These are phyloP conservation scores for Mortierella sp. DNA, from an alignment of 371 early-diverging fungal species.

Conservation along the genomic window DNA sequence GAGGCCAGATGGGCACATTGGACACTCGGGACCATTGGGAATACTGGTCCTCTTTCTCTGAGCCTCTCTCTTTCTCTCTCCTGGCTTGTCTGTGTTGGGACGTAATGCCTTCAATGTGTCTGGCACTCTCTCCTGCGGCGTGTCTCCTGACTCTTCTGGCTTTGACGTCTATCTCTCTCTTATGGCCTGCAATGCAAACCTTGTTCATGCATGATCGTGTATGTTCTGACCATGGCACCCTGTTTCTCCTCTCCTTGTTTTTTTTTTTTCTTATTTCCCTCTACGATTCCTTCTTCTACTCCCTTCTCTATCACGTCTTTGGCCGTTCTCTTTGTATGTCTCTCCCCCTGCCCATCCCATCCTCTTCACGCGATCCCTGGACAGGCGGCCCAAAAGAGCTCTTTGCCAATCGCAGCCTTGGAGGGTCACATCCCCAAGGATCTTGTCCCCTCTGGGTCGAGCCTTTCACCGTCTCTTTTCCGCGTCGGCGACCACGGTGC, in stretches of 20 bases:
- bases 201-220: not conserved
- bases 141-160: not conserved
- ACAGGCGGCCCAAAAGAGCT: constrained; percentile 62
- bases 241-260: not conserved
- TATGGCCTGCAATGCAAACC: not conserved
- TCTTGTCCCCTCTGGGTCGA: constrained; percentile 75
- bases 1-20: not conserved
- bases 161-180: not conserved
- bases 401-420: constrained; percentile 51
- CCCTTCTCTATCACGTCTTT: constrained; percentile 3
- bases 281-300: constrained; percentile 1
- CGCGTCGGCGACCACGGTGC: constrained; percentile 79
- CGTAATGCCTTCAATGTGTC: not conserved
- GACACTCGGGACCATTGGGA: not conserved
- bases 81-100: not conserved
- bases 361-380: not conserved
- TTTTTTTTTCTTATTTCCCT: not conserved
- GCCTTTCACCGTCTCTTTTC: constrained; percentile 53
- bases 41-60: not conserved
- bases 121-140: constrained; percentile 1
- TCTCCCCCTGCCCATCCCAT: constrained; percentile 3
- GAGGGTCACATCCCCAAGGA: constrained; percentile 73
- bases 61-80: not conserved
- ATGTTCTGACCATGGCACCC: not conserved
- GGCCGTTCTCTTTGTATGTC: not conserved